Conservation (phyloP, 768 basidiomycete species). For the Gloeophyllum trabeum region DNA sequence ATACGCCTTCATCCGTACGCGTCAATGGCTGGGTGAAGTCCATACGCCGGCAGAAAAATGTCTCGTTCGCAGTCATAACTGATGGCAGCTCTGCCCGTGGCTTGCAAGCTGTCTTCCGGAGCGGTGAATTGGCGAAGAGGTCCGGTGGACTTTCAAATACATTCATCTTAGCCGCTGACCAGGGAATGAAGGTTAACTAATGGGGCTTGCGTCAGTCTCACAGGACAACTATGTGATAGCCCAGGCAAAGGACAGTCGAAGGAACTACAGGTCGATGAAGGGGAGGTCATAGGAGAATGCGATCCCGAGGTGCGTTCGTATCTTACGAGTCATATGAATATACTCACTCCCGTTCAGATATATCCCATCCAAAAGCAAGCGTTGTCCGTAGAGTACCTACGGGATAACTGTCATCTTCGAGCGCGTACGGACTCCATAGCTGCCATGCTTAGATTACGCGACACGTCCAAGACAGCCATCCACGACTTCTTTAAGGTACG, state of each 20-base stretch:
- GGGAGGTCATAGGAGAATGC: constrained; percentile 43
- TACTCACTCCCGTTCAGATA: constrained; percentile 30
- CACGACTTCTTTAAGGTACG: constrained; percentile 65
- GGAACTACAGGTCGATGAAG: constrained; percentile 38
- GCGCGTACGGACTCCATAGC: constrained; percentile 63
- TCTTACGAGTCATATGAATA: constrained; percentile 12
- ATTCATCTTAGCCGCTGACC: constrained; percentile 1
- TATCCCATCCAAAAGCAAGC: constrained; percentile 93
- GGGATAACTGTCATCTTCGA: constrained; percentile 84
- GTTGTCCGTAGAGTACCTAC: constrained; percentile 66
- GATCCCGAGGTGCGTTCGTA: constrained; percentile 37
- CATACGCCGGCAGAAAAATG: constrained; percentile 75
- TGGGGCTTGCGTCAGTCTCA: constrained; percentile 43
- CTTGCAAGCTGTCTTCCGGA: constrained; percentile 68
- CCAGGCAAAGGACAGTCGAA: constrained; percentile 37
- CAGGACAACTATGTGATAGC: constrained; percentile 33
- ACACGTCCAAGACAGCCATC: constrained; percentile 42
- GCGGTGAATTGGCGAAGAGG: constrained; percentile 23
- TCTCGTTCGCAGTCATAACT: constrained; percentile 74
- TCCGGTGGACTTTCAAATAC: constrained; percentile 5
- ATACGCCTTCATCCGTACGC: constrained; percentile 13
- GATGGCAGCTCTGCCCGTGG: constrained; percentile 70
- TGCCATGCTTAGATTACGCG: constrained; percentile 67
- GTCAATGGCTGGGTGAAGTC: constrained; percentile 84
- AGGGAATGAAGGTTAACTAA: constrained; percentile 41